Conservation (phyloP, 768 basidiomycete species). For the Hortiboletus flavorubellus region DNA sequence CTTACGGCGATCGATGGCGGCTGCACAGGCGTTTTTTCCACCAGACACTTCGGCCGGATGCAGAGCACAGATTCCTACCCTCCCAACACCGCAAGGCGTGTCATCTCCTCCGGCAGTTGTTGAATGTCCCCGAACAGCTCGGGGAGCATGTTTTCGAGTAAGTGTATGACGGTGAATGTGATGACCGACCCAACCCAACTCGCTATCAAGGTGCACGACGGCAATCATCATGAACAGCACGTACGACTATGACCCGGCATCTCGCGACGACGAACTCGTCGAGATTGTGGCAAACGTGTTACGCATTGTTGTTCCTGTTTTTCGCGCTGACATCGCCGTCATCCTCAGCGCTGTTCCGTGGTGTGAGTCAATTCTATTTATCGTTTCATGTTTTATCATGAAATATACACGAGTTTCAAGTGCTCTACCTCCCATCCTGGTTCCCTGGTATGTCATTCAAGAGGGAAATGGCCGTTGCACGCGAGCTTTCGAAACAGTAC, state of each 20-base stretch:
- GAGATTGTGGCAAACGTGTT: background rate
- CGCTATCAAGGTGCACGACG: background rate
- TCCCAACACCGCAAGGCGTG: conserved; percentile 1
- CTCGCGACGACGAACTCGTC: too few species aligned
- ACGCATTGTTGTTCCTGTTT: background rate
- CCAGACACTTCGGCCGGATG: background rate
- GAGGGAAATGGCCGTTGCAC: background rate
- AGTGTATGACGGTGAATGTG: background rate
- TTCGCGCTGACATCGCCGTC: conserved; percentile 1
- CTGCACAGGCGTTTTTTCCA: conserved; percentile 12
- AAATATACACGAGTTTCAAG: background rate
- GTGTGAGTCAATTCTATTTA: background rate
- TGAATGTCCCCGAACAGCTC: background rate
- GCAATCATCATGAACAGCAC: conserved; percentile 1
- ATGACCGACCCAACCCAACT: background rate
- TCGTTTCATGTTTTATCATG: background rate
- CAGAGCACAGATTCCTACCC: background rate
- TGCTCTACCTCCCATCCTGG: conserved; percentile 5
- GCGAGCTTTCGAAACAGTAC: background rate
- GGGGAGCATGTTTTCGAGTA: conserved; percentile 6
- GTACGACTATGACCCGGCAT: background rate
- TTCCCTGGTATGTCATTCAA: conserved; percentile 6
- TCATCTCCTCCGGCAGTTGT: background rate
- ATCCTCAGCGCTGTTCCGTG: background rate
- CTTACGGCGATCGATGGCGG: conserved; percentile 10